Evolutionary conservation across 2,329 filamentous ascomycete species (phyloP).

Genomic region (Alternaria triticimaculans): DNA sequence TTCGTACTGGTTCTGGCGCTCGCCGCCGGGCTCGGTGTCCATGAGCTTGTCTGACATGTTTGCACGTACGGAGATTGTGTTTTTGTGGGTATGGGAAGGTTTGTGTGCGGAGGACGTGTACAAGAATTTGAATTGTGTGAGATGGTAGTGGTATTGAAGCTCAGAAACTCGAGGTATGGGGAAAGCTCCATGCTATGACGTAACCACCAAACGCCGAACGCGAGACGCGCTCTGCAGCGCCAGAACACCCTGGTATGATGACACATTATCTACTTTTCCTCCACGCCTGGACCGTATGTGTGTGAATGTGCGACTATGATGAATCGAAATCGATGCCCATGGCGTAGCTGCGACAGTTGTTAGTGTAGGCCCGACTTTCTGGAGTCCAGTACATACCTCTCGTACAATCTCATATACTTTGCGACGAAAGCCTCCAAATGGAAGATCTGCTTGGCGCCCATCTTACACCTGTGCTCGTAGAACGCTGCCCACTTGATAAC

Average conservation of each 20-base stretch:
- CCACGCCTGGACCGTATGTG: neutral
- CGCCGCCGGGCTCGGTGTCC: constrained; percentile 66
- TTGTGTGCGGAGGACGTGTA: neutral
- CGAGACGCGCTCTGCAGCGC: constrained; percentile 11
- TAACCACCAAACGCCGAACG: constrained; percentile 11
- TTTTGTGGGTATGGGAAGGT: neutral
- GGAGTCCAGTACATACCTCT: constrained; percentile 68
- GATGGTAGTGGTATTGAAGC: constrained; percentile 5
- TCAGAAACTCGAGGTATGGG: constrained; percentile 12
- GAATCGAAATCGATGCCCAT: constrained; percentile 72
- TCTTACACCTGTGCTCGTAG: constrained; percentile 93
- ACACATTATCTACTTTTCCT: neutral
- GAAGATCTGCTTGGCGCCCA: constrained; percentile 94
- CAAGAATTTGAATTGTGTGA: neutral
- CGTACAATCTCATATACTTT: constrained; percentile 95
- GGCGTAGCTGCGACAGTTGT: constrained; percentile 52
- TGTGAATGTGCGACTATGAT: constrained; percentile 1
- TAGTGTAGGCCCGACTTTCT: neutral
- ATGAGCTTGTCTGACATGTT: constrained; percentile 63
- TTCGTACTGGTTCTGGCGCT: constrained; percentile 66
- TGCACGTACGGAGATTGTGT: neutral
- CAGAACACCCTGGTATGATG: constrained; percentile 3
- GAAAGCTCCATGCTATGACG: constrained; percentile 14
- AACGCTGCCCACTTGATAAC: constrained; percentile 96
- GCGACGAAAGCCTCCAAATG: constrained; percentile 98